Evolutionary conservation across 202 grass and related monocot genomes (phyloP), one percentile per base, ranked within the genome.

Genomic region (Zizania palustris): DNA sequence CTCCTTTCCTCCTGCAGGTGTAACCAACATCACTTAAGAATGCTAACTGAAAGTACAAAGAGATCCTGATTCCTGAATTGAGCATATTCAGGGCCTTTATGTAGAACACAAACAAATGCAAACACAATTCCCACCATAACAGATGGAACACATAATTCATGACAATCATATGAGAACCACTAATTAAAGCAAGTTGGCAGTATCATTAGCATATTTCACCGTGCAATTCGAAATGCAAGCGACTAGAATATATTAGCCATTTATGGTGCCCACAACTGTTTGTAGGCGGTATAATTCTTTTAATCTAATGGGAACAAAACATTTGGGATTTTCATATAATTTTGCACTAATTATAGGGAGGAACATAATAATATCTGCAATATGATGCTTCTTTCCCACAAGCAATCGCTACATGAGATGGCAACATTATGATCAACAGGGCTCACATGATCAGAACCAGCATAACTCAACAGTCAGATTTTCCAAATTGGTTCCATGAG

Each of bases 1-100:
- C 43, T 75, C 68, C 60, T 70, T 88, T 6, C 69, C 78, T 0
- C 18, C 88, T 90, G 72, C 16, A 86, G 45, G 50, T 6, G 20
- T 7, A 73, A 48, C 1, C 14, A 53, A 55, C 9, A 43, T 41
- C 33, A 19, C 6, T 16, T 58, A 63, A 46, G 57, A 58, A 63
- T 8, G 1, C 21, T 0, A 70, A 10, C 37, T 12, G 28, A 40
- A 65, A 46, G 39, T 48, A 4, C 11, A 66, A 33, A 38, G 65
- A 57, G 21, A 76, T 5, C 5, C 3, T 16, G 16, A 49, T 71
- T 5, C 5, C 3, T 16, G 16, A 49, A 60, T 22, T 58, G 21
- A 63, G 18, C 36, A 64, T 41, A 36, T 35, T 69, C 50, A 57
- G n/a, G 50, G 21, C 40, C 15, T 61, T 78, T 43, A 67, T 10